Evolutionary conservation across 768 basidiomycete genomes (phyloP), one percentile per base, ranked within the genome.

Genomic region (Pisolithus tinctorius): DNA sequence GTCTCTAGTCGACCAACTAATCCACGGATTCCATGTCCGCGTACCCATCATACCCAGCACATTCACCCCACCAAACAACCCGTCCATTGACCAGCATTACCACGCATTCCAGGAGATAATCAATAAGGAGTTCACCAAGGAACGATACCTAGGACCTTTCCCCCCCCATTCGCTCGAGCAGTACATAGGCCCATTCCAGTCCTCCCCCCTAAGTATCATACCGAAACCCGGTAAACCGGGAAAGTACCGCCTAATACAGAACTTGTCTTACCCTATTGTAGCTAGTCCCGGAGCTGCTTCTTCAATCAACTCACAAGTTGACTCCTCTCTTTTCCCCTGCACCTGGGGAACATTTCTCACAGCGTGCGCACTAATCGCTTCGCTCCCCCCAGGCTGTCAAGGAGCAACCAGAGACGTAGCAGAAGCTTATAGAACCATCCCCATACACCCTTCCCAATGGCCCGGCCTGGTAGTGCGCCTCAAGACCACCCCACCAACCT

Each of bases 281-380:
- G 2, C 36, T 37, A 37, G 9, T 2, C 8, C 2, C 1, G 36
- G 16, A 2, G 36, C 9, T 16, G 16, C 26, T 4, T 0, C 44
- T 1, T 45, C 44, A 8, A 25, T 45, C n/a, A 45, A 45, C 6
- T 45, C 44, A 1, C 26, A 45, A 14, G 26, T 45, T 7, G 9
- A 45, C 26, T 29, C 44, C 7, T 45, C 25, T 14, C 26, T 34
- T 4, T 56, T 41, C n/a, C 45, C 41, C 5, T 58, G 58, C 20
- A 36, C 55, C 29, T 60, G 57, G 59, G 58, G 57, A 1, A 47
- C 58, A 0, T 60, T 57, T 27, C 42, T 51, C 3, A 40, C 52
- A 1, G 57, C 52, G 27, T 51, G 39, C 36, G 16, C 54, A 6
- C 42, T 49, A 2, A 47, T 57, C 0, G 51, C 52, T 1, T 31